Percentiles rank a stretch among this genome's conserved stretches.
Conservation (phyloP, 2,329 filamentous ascomycete species). For the Gnomoniopsis sp. region DNA sequence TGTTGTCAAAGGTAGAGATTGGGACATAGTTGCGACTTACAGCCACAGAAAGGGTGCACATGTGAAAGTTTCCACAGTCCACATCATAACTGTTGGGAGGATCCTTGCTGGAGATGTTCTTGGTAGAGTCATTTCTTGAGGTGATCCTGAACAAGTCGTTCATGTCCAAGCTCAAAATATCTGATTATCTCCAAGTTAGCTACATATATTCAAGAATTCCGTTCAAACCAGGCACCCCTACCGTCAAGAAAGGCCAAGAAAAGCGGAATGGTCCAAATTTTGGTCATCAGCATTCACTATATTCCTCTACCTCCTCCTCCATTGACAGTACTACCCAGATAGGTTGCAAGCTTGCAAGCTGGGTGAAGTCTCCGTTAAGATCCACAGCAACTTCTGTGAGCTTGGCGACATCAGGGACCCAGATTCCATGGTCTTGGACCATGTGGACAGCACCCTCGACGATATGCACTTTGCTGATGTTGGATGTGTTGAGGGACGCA, state of each 20-base stretch:
- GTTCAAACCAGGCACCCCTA: neutral
- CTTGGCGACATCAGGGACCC: neutral
- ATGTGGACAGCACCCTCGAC: neutral
- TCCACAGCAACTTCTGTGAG: neutral
- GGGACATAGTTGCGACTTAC: neutral
- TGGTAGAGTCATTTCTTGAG: neutral
- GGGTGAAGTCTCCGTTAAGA: neutral
- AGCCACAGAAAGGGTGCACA: neutral
- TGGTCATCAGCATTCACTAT: neutral
- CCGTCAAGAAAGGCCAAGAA: no score
- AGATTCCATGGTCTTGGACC: neutral
- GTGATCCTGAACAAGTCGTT: neutral
- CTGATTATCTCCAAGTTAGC: neutral
- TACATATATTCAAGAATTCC: neutral
- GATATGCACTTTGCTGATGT: neutral
- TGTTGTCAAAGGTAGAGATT: neutral
- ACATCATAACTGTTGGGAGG: neutral
- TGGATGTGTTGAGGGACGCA: neutral
- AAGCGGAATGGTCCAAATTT: no score
- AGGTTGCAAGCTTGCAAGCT: neutral
- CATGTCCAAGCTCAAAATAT: neutral
- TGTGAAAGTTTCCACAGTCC: neutral
- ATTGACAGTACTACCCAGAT: neutral
- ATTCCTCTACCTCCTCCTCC: neutral
- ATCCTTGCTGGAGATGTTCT: neutral